Evolutionary conservation across 2,329 filamentous ascomycete genomes (phyloP).

Genomic region (Hyphodiscus sp.): DNA sequence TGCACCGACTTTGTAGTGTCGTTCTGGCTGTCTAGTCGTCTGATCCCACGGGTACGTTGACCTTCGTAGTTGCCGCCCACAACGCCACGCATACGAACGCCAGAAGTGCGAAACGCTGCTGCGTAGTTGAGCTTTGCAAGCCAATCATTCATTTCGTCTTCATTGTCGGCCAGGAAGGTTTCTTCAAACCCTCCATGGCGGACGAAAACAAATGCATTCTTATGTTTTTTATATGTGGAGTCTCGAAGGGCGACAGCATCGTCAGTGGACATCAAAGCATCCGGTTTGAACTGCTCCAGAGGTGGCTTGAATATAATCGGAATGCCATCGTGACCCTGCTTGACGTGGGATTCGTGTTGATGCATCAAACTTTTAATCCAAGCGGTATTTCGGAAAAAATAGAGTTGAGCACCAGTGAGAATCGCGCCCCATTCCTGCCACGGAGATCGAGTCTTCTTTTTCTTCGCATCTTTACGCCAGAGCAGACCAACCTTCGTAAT

Average conservation of each 20-base stretch:
- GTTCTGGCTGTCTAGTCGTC: conserved; percentile 51
- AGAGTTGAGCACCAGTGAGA: conserved; percentile 91
- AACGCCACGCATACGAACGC: conserved; percentile 83
- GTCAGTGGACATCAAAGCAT: conserved; percentile 87
- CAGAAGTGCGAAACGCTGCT: conserved; percentile 85
- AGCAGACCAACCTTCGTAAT: conserved; percentile 91
- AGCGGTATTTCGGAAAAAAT: conserved; percentile 87
- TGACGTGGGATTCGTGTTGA: conserved; percentile 78
- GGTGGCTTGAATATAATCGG: conserved; percentile 89
- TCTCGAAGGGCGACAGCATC: conserved; percentile 86
- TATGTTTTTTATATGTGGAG: conserved; percentile 85
- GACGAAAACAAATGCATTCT: conserved; percentile 88
- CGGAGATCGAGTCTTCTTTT: conserved; percentile 86
- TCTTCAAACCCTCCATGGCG: conserved; percentile 84
- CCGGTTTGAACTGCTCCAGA: conserved; percentile 85
- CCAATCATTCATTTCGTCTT: conserved; percentile 94
- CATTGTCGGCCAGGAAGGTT: conserved; percentile 81
- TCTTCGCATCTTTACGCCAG: conserved; percentile 92
- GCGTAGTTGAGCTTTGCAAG: conserved; percentile 93
- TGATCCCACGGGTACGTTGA: conserved; percentile 65
- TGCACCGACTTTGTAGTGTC: conserved; percentile 55
- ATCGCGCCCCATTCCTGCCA: conserved; percentile 99
- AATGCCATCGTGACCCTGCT: conserved; percentile 65
- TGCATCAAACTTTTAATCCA: conserved; percentile 91
- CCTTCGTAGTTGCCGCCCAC: conserved; percentile 81